Evolutionary conservation across 768 basidiomycete genomes (phyloP).

Genomic region (Amanita molliuscula): DNA sequence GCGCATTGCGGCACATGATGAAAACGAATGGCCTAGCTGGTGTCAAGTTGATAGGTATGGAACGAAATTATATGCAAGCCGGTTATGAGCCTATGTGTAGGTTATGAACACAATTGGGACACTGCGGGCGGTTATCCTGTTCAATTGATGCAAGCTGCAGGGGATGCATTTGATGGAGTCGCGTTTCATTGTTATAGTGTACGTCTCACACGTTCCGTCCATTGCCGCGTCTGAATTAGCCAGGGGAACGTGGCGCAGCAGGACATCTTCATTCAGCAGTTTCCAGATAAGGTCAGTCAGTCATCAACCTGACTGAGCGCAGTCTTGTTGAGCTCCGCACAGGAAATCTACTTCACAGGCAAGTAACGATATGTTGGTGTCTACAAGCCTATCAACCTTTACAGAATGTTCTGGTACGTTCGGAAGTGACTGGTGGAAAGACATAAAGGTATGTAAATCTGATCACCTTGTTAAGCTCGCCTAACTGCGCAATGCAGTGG

Average conservation of each 20-base stretch:
- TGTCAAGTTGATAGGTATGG: slow-evolving; percentile 51
- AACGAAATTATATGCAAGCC: neutral
- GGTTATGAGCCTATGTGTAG: slow-evolving; percentile 8
- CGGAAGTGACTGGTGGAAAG: slow-evolving; percentile 70
- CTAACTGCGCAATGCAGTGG: slow-evolving; percentile 31
- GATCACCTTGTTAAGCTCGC: neutral
- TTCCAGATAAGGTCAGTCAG: slow-evolving; percentile 37
- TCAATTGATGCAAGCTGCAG: slow-evolving; percentile 48
- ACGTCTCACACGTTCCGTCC: slow-evolving; percentile 1
- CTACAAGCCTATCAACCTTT: neutral
- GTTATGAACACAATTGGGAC: slow-evolving; percentile 64
- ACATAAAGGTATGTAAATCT: slow-evolving; percentile 48
- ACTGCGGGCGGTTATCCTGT: slow-evolving; percentile 55
- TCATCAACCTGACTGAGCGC: neutral
- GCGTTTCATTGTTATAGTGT: slow-evolving; percentile 63
- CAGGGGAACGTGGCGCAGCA: slow-evolving; percentile 41
- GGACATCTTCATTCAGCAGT: slow-evolving; percentile 42
- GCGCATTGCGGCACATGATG: slow-evolving; percentile 45
- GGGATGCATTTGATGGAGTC: slow-evolving; percentile 49
- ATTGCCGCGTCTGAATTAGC: neutral
- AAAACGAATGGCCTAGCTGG: slow-evolving; percentile 47
- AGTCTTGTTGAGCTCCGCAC: neutral
- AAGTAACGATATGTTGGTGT: neutral
- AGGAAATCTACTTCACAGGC: slow-evolving; percentile 40
- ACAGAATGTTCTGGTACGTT: slow-evolving; percentile 55